A percentile compares a stretch with the other conserved stretches of the same genome.
Conservation (phyloP, 2,329 filamentous ascomycete species). For the Chaetomiaceae sp. region DNA sequence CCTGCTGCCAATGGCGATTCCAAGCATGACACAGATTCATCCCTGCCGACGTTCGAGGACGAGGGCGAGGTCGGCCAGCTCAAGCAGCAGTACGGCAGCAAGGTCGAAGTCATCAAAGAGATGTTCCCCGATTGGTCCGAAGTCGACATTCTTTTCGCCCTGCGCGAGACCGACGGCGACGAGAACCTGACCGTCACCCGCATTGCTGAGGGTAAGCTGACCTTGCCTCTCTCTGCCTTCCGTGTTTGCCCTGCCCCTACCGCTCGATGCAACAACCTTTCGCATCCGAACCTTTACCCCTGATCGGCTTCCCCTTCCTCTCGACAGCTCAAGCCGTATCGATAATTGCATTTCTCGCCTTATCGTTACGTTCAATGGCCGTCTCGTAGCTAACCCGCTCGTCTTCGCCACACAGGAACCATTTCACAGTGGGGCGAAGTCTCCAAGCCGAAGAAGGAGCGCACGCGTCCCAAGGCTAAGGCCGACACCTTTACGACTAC, state of each 20-base stretch:
- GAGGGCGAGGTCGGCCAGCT: conserved; percentile 87
- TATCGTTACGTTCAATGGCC: too few species aligned
- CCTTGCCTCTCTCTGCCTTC: conserved; percentile 1
- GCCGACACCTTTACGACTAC: conserved; percentile 50
- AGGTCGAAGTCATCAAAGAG: conserved; percentile 79
- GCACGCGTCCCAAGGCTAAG: conserved; percentile 66
- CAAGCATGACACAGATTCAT: conserved; percentile 54
- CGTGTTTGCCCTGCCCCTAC: not conserved
- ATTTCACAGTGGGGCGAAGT: conserved; percentile 84
- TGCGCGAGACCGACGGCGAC: conserved; percentile 83
- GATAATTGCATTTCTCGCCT: too few species aligned
- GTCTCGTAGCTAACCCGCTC: conserved; percentile 12
- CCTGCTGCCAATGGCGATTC: conserved; percentile 61
- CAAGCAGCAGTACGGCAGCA: conserved; percentile 80
- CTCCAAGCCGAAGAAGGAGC: conserved; percentile 72
- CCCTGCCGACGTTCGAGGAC: conserved; percentile 61
- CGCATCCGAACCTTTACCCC: too few species aligned
- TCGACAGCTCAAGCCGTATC: too few species aligned
- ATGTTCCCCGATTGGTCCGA: conserved; percentile 96
- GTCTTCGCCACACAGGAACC: conserved; percentile 49
- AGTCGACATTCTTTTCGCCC: conserved; percentile 85
- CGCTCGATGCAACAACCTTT: not conserved
- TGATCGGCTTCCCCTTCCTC: too few species aligned
- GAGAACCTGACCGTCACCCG: conserved; percentile 68
- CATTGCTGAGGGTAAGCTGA: conserved; percentile 68